A percentile compares a stretch with the other conserved stretches of the same genome.
phyloP scores from a whole-genome alignment of 2,329 filamentous ascomycete genomes.

The Aspergillus fumigatiaffinis region DNA sequence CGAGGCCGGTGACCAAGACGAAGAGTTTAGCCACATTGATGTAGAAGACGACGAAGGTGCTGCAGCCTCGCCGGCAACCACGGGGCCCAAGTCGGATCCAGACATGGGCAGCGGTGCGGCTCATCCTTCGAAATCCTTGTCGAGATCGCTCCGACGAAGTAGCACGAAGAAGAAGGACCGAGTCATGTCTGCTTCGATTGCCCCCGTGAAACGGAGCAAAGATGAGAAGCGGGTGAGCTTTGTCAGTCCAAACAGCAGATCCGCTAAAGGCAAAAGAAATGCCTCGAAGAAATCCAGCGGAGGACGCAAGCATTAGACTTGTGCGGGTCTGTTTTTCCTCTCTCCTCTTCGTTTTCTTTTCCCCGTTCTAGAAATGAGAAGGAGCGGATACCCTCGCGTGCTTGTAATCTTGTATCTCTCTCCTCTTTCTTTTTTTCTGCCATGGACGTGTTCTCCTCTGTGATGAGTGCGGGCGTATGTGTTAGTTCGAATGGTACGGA shows the following conservation, averaged over 20 bases:
- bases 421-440: neutral
- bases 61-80: slow-evolving; percentile 29
- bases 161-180: slow-evolving; percentile 29
- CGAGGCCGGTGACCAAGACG: slow-evolving; percentile 52
- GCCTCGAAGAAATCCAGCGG: slow-evolving; percentile 20
- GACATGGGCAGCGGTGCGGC: slow-evolving; percentile 26
- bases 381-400: neutral
- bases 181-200: slow-evolving; percentile 23
- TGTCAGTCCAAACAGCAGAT: slow-evolving; percentile 30
- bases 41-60: slow-evolving; percentile 45
- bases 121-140: slow-evolving; percentile 22
- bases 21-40: slow-evolving; percentile 42
- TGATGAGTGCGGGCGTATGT: neutral
- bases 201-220: slow-evolving; percentile 25
- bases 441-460: neutral
- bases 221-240: slow-evolving; percentile 38
- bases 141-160: slow-evolving; percentile 29
- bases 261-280: slow-evolving; percentile 26
- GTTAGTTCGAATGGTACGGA: neutral
- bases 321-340: slow-evolving; percentile 1
- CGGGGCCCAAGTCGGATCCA: slow-evolving; percentile 32
- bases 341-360: neutral
- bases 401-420: neutral
- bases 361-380: neutral
- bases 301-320: slow-evolving; percentile 13